Evolutionary conservation across 2,329 filamentous ascomycete genomes (phyloP).

Genomic region (Paraconiothyrium sp.): DNA sequence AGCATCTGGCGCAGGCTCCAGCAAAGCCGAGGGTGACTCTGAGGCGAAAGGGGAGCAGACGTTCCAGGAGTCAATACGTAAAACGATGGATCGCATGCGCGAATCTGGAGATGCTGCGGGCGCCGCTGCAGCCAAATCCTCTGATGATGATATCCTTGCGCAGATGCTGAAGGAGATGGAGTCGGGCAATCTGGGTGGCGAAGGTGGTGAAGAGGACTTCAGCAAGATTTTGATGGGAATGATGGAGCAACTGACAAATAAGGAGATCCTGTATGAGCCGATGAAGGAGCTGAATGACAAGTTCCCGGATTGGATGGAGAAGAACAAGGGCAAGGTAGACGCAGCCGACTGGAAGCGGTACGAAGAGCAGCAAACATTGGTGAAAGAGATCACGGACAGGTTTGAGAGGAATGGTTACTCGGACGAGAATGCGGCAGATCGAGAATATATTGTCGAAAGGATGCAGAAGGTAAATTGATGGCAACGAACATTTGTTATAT

Average conservation of each 20-base stretch:
- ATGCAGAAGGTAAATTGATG: constrained; percentile 86
- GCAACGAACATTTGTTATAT: background rate
- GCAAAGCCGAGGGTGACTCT: constrained; percentile 22
- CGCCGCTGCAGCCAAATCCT: constrained; percentile 73
- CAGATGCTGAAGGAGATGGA: constrained; percentile 92
- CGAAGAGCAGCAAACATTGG: constrained; percentile 79
- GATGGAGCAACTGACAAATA: constrained; percentile 99
- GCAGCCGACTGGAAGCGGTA: constrained; percentile 81
- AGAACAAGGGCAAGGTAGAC: constrained; percentile 73
- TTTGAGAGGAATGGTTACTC: constrained; percentile 86
- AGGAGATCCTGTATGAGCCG: constrained; percentile 96
- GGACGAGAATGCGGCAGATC: constrained; percentile 81
- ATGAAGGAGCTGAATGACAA: constrained; percentile 97
- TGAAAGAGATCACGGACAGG: constrained; percentile 85
- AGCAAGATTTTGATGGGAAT: constrained; percentile 95
- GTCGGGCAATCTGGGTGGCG: constrained; percentile 64
- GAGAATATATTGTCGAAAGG: constrained; percentile 93
- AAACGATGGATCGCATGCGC: constrained; percentile 97
- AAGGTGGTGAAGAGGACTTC: constrained; percentile 79
- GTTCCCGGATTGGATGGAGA: constrained; percentile 87
- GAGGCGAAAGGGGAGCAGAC: constrained; percentile 65
- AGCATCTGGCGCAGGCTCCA: constrained; percentile 41
- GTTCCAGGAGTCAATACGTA: constrained; percentile 92
- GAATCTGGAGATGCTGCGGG: constrained; percentile 86
- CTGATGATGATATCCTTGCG: constrained; percentile 80